These are phyloP conservation scores for Fusarium coffeatum DNA, from an alignment of 2,329 filamentous ascomycete species.

Conservation along the genomic window DNA sequence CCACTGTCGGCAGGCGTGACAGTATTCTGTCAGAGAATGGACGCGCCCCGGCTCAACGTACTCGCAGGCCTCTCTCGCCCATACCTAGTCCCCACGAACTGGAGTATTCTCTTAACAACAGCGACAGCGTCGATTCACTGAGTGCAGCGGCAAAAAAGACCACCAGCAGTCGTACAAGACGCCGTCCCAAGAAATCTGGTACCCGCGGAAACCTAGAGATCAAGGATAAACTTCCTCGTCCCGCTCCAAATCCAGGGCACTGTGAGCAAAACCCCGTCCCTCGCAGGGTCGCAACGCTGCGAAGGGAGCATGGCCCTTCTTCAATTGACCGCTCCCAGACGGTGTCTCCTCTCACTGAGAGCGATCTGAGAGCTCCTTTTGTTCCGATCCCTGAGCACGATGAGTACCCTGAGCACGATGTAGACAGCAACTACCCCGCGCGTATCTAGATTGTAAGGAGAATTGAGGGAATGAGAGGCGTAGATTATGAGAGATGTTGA, in stretches of 20 bases:
- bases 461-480: not conserved
- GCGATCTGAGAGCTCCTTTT: not conserved
- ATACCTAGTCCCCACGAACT: not conserved
- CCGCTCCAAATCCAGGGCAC: not conserved
- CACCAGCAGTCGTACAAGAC: not conserved
- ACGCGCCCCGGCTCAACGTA: not conserved
- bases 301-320: not conserved
- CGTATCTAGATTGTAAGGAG: not conserved
- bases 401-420: slow-evolving; percentile 4
- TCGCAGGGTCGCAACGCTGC: not conserved
- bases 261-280: not conserved
- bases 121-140: not conserved
- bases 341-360: slow-evolving; percentile 20
- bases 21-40: not conserved
- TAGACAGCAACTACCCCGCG: not conserved
- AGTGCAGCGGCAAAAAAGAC: not conserved
- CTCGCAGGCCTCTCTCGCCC: not conserved
- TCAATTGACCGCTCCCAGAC: not conserved
- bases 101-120: not conserved
- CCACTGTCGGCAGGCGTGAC: not conserved
- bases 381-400: slow-evolving; percentile 2
- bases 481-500: not conserved
- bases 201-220: slow-evolving; percentile 4
- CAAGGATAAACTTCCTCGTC: not conserved
- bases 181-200: not conserved